These are phyloP conservation scores for Areca catechu DNA, from an alignment of 176 grass and related monocot species.

Conservation along the genomic window DNA sequence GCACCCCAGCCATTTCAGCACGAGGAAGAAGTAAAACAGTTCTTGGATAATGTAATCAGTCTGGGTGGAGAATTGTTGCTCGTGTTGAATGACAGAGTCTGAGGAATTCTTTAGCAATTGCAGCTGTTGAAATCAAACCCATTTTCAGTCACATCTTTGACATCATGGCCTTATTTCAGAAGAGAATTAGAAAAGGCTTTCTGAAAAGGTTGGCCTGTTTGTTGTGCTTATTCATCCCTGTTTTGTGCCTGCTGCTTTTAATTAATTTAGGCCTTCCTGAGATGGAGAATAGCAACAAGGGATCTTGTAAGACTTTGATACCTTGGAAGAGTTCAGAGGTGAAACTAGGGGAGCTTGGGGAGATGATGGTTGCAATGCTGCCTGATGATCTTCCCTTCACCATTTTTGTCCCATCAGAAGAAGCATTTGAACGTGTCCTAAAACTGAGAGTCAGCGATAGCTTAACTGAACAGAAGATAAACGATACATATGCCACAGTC, in stretches of 20 bases:
- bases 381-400: slow-evolving; percentile 65
- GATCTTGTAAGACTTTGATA: not conserved
- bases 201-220: not conserved
- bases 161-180: not conserved
- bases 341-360: slow-evolving; percentile 44
- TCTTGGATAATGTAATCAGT: slow-evolving; percentile 44
- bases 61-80: slow-evolving; percentile 60
- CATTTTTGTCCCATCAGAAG: slow-evolving; percentile 49
- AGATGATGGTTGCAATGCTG: slow-evolving; percentile 80
- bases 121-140: too few relatives aligned
- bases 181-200: slow-evolving; percentile 1
- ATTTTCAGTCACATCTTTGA: too few relatives aligned
- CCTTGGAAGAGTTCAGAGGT: not conserved
- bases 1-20: slow-evolving; percentile 47
- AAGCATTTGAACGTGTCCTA: slow-evolving; percentile 33
- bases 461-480: not conserved
- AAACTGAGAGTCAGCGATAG: slow-evolving; percentile 21
- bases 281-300: not conserved
- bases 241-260: slow-evolving; percentile 1
- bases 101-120: not conserved
- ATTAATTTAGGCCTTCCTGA: slow-evolving; percentile 10
- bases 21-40: slow-evolving; percentile 37
- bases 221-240: not conserved
- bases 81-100: slow-evolving; percentile 41
- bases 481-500: slow-evolving; percentile 48